Evolutionary conservation across 805 yeast species (phyloP).

Genomic region (Myxozyma geophila): DNA sequence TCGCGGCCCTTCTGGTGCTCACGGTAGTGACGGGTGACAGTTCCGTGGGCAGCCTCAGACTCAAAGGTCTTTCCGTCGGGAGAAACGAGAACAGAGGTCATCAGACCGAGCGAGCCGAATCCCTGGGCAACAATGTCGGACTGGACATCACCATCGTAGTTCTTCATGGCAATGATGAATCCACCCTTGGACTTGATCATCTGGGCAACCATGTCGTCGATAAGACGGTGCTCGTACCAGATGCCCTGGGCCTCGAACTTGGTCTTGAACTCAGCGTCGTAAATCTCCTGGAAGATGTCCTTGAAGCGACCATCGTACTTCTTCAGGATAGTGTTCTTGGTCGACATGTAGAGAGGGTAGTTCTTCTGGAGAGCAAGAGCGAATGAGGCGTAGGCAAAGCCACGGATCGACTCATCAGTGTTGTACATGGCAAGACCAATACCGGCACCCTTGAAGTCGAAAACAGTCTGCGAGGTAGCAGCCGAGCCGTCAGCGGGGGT

Average conservation of each 20-base stretch:
- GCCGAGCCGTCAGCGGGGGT: slow-evolving; percentile 68
- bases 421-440: slow-evolving; percentile 94
- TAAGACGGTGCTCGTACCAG: slow-evolving; percentile 95
- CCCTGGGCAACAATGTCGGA: slow-evolving; percentile 98
- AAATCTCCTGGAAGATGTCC: slow-evolving; percentile 85
- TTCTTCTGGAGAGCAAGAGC: slow-evolving; percentile 79
- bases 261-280: slow-evolving; percentile 67
- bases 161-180: slow-evolving; percentile 92
- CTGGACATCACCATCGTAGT: slow-evolving; percentile 97
- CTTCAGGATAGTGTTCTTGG: slow-evolving; percentile 94
- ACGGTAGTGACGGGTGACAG: slow-evolving; percentile 96
- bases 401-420: slow-evolving; percentile 86
- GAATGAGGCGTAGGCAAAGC: slow-evolving; percentile 93
- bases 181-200: slow-evolving; percentile 97
- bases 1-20: slow-evolving; percentile 96
- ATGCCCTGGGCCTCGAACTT: slow-evolving; percentile 79
- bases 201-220: slow-evolving; percentile 99
- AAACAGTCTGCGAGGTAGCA: slow-evolving; percentile 63
- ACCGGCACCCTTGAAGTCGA: slow-evolving; percentile 70
- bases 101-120: slow-evolving; percentile 92
- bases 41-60: slow-evolving; percentile 98
- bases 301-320: slow-evolving; percentile 94
- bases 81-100: slow-evolving; percentile 97
- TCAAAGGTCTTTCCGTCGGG: slow-evolving; percentile 96
- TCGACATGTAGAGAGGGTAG: slow-evolving; percentile 81